Conservation (phyloP, 2,329 filamentous ascomycete genomes). For the Malbranchea cinnamomea region DNA sequence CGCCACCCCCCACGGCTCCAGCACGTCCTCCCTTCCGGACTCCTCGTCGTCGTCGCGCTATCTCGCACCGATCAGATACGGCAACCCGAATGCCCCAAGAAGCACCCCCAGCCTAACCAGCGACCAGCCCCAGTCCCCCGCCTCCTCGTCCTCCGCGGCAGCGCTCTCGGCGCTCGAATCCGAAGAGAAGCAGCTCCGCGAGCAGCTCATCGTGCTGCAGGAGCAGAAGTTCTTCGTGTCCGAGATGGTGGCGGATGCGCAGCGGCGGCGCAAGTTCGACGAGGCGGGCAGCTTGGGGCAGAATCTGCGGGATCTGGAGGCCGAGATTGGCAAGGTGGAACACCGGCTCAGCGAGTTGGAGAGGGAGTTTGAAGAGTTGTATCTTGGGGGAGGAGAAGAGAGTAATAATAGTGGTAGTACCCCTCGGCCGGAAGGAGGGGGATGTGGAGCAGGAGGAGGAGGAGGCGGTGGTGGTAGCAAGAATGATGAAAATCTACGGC, state of each 20-base stretch:
- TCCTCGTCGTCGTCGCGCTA: too few species aligned
- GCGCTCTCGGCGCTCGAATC: slow-evolving; percentile 55
- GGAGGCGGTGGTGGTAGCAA: too few species aligned
- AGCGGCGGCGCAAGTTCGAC: slow-evolving; percentile 64
- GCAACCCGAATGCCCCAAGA: slow-evolving; percentile 31
- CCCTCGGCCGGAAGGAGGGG: too few species aligned
- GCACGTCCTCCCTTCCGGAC: slow-evolving; percentile 19
- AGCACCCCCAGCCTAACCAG: slow-evolving; percentile 39
- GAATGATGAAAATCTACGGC: too few species aligned
- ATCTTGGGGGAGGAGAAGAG: slow-evolving; percentile 16
- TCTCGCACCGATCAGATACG: slow-evolving; percentile 44
- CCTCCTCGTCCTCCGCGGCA: too few species aligned
- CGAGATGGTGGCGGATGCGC: slow-evolving; percentile 68
- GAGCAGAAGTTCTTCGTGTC: slow-evolving; percentile 84
- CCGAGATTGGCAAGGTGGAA: slow-evolving; percentile 56
- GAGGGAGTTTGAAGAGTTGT: slow-evolving; percentile 44
- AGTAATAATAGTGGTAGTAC: too few species aligned
- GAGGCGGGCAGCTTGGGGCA: slow-evolving; percentile 66
- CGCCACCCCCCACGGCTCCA: slow-evolving; percentile 40
- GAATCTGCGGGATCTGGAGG: slow-evolving; percentile 69
- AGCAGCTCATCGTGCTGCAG: slow-evolving; percentile 69
- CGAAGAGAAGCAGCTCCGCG: slow-evolving; percentile 69
- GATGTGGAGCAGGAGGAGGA: too few species aligned
- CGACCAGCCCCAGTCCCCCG: too few species aligned
- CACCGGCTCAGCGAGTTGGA: slow-evolving; percentile 51